Evolutionary conservation across 108 stramenopile species (phyloP).

Genomic region (Thalassiosira profunda): DNA sequence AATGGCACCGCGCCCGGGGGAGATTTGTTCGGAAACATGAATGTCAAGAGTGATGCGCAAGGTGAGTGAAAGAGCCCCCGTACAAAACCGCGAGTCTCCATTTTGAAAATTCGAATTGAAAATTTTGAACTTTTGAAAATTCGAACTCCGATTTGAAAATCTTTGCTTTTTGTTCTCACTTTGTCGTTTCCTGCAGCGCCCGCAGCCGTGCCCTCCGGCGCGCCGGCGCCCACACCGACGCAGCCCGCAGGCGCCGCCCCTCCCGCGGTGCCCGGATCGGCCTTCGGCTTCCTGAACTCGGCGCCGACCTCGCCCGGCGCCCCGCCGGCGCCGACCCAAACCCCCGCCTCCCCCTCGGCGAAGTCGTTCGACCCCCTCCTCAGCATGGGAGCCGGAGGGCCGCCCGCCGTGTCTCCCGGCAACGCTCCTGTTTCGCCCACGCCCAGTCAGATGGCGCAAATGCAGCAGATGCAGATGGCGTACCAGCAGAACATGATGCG

Average conservation of each 20-base stretch:
- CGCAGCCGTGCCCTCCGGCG: slow-evolving; percentile 7
- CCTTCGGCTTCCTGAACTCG: slow-evolving; percentile 83
- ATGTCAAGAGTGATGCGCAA: slow-evolving; percentile 30
- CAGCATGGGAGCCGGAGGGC: slow-evolving; percentile 16
- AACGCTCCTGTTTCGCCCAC: slow-evolving; percentile 10
- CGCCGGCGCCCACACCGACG: slow-evolving; percentile 3
- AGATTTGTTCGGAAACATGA: slow-evolving; percentile 58
- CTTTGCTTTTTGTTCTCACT: no score
- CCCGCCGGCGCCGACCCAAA: slow-evolving; percentile 9
- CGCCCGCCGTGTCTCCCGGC: neutral
- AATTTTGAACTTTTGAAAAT: no score
- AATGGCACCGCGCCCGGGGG: slow-evolving; percentile 13
- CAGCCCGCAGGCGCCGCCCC: slow-evolving; percentile 6
- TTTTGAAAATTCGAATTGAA: no score
- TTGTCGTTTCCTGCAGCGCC: no score
- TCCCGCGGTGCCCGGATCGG: slow-evolving; percentile 56
- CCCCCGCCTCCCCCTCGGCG: slow-evolving; percentile 26
- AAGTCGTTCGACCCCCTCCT: slow-evolving; percentile 77
- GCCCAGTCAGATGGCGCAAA: slow-evolving; percentile 39
- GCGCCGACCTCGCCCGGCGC: slow-evolving; percentile 20
- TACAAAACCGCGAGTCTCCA: neutral
- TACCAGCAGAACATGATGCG: slow-evolving; percentile 85
- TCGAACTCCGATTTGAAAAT: no score
- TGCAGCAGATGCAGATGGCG: slow-evolving; percentile 73
- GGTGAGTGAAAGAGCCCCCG: neutral